phyloP scores from a whole-genome alignment of 1,284 basidiomycete genomes.

The Mycena sp. region DNA sequence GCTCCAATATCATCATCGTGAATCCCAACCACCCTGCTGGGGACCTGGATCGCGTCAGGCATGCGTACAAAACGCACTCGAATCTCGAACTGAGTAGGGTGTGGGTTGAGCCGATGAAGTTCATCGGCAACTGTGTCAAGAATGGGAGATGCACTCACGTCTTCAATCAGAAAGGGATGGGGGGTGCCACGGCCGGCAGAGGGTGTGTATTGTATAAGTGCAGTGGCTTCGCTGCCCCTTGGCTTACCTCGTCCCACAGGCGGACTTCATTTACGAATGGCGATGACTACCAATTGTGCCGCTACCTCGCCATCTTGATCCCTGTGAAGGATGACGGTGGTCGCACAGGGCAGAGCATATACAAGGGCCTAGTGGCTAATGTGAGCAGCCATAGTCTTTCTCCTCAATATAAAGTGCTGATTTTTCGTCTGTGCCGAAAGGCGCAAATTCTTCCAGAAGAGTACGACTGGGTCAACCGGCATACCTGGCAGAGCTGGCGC shows the following conservation, averaged over 20 bases:
- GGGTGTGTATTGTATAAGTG: slow-evolving; percentile 27
- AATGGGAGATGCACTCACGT: slow-evolving; percentile 9
- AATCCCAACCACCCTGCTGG: slow-evolving; percentile 10
- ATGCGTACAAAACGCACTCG: slow-evolving; percentile 27
- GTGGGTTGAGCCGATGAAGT: slow-evolving; percentile 17
- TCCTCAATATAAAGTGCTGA: slow-evolving; percentile 2
- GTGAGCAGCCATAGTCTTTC: background rate
- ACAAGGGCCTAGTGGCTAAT: slow-evolving; percentile 44
- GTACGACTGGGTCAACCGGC: slow-evolving; percentile 68
- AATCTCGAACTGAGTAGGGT: slow-evolving; percentile 6
- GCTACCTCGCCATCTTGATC: slow-evolving; percentile 46
- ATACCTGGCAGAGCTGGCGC: slow-evolving; percentile 79
- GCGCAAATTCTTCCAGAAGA: slow-evolving; percentile 38
- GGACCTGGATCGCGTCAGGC: slow-evolving; percentile 11
- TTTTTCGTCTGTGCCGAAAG: slow-evolving; percentile 18
- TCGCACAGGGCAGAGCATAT: slow-evolving; percentile 47
- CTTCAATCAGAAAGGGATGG: slow-evolving; percentile 41
- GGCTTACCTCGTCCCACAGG: slow-evolving; percentile 4
- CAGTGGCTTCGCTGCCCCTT: background rate
- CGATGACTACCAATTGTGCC: slow-evolving; percentile 49
- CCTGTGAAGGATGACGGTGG: slow-evolving; percentile 49
- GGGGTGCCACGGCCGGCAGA: slow-evolving; percentile 35
- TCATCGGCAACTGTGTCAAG: slow-evolving; percentile 8
- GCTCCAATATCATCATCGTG: slow-evolving; percentile 25
- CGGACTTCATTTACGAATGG: slow-evolving; percentile 44